A percentile compares a stretch with the other conserved stretches of the same genome.
Evolutionary conservation across 2,329 filamentous ascomycete genomes (phyloP).

Genomic region (Hypoxylon sp.): DNA sequence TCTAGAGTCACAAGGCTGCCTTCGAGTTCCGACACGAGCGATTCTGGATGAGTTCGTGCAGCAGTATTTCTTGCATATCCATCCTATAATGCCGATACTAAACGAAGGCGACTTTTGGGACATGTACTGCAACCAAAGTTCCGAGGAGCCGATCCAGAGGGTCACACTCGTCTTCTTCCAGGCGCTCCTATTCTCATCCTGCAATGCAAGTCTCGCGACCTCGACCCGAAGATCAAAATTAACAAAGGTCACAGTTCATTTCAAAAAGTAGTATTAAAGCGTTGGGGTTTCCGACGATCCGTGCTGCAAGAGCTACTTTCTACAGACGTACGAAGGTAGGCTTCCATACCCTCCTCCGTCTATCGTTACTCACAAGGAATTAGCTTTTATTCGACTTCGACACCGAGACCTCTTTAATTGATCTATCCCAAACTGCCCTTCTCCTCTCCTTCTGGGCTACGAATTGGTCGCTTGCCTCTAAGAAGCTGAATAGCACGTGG

Average conservation of each 20-base stretch:
- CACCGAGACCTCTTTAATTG: slow-evolving; percentile 60
- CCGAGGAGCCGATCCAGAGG: slow-evolving; percentile 46
- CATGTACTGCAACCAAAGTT: slow-evolving; percentile 55
- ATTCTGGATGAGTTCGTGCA: slow-evolving; percentile 65
- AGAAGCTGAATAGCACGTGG: slow-evolving; percentile 64
- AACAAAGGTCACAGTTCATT: slow-evolving; percentile 55
- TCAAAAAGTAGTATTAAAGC: slow-evolving; percentile 58
- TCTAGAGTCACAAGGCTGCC: slow-evolving; percentile 63
- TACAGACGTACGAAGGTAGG: slow-evolving; percentile 61
- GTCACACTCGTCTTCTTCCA: slow-evolving; percentile 64
- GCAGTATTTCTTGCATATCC: slow-evolving; percentile 65
- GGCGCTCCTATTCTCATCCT: slow-evolving; percentile 63
- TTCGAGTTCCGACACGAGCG: slow-evolving; percentile 60
- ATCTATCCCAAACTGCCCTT: slow-evolving; percentile 60
- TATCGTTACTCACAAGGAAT: slow-evolving; percentile 5
- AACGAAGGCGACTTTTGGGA: slow-evolving; percentile 67
- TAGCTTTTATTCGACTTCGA: slow-evolving; percentile 63
- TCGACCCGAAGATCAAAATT: background rate
- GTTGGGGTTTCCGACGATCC: slow-evolving; percentile 61
- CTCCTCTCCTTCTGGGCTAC: slow-evolving; percentile 58
- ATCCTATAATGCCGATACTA: slow-evolving; percentile 61
- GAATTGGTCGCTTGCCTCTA: slow-evolving; percentile 59
- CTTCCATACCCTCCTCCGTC: background rate
- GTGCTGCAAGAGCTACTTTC: slow-evolving; percentile 61
- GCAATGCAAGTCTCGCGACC: slow-evolving; percentile 53